phyloP scores from a whole-genome alignment of 2,329 filamentous ascomycete species.

The Didymella lethalis region DNA sequence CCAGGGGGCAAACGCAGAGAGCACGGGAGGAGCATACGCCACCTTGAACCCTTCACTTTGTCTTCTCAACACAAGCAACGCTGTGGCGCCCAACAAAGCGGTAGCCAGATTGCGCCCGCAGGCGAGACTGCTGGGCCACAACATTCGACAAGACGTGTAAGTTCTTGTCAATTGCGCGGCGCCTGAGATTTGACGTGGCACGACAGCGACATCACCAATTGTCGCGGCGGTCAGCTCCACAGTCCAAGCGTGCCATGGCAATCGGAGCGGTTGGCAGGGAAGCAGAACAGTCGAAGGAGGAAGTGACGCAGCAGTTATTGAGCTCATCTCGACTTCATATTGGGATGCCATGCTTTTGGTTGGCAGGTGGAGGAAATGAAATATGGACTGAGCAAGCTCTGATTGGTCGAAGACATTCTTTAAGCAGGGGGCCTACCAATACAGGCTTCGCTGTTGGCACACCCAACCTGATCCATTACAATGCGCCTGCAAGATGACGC shows the following conservation, averaged over 20 bases:
- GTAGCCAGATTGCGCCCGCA: background rate
- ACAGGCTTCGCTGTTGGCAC: constrained; percentile 23
- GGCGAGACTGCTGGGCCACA: constrained; percentile 12
- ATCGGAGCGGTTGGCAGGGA: constrained; percentile 22
- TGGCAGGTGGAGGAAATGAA: constrained; percentile 41
- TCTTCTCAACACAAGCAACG: constrained; percentile 10
- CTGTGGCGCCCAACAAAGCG: constrained; percentile 13
- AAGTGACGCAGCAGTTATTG: constrained; percentile 33
- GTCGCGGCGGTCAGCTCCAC: constrained; percentile 21
- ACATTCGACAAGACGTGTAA: constrained; percentile 10
- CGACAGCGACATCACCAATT: constrained; percentile 19
- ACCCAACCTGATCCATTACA: constrained; percentile 1
- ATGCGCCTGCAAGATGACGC: constrained; percentile 14
- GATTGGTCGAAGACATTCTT: constrained; percentile 31
- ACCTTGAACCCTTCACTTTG: constrained; percentile 2
- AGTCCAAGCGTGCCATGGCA: constrained; percentile 23
- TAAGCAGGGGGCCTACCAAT: constrained; percentile 30
- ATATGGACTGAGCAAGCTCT: constrained; percentile 32
- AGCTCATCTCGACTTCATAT: constrained; percentile 32
- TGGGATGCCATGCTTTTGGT: constrained; percentile 27
- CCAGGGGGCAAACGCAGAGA: background rate
- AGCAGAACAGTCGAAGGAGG: constrained; percentile 20
- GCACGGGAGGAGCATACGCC: constrained; percentile 7
- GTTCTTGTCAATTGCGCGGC: constrained; percentile 11
- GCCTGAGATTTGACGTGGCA: constrained; percentile 17